phyloP scores from a whole-genome alignment of 2,329 filamentous ascomycete species.

The Aureobasidium sp. region DNA sequence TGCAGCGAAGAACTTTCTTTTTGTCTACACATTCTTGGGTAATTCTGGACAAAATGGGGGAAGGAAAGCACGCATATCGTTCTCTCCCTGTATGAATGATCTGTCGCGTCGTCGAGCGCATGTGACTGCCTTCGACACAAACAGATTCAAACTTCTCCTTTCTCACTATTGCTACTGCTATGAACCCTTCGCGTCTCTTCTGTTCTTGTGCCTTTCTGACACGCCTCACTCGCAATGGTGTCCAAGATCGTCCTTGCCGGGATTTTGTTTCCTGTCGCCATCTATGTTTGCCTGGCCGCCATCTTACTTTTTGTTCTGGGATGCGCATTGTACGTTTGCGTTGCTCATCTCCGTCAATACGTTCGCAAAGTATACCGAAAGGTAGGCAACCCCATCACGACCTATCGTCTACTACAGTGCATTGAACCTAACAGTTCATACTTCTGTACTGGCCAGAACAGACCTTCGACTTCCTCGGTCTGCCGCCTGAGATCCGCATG shows the following conservation, averaged over 20 bases:
- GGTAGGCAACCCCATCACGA: background rate
- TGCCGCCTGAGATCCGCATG: background rate
- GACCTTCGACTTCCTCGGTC: background rate
- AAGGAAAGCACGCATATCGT: background rate
- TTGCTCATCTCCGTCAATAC: background rate
- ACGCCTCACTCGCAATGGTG: background rate
- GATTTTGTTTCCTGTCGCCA: background rate
- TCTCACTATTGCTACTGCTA: too few relatives aligned
- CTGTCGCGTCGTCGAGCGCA: too few relatives aligned
- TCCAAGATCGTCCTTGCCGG: background rate
- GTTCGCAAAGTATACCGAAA: background rate
- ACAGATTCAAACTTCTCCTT: too few relatives aligned
- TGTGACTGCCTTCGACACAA: too few relatives aligned
- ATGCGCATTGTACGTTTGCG: background rate
- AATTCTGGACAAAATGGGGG: too few relatives aligned
- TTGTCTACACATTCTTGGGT: too few relatives aligned
- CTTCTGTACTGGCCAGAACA: background rate
- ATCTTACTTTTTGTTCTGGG: background rate
- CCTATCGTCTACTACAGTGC: too few relatives aligned
- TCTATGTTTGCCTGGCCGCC: background rate
- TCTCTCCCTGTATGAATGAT: background rate
- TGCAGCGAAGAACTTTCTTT: too few relatives aligned
- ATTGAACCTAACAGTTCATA: background rate
- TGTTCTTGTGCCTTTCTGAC: background rate
- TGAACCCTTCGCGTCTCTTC: too few relatives aligned